Conservation (phyloP, 2,329 filamentous ascomycete genomes). For the Tolypocladium endophyticum region DNA sequence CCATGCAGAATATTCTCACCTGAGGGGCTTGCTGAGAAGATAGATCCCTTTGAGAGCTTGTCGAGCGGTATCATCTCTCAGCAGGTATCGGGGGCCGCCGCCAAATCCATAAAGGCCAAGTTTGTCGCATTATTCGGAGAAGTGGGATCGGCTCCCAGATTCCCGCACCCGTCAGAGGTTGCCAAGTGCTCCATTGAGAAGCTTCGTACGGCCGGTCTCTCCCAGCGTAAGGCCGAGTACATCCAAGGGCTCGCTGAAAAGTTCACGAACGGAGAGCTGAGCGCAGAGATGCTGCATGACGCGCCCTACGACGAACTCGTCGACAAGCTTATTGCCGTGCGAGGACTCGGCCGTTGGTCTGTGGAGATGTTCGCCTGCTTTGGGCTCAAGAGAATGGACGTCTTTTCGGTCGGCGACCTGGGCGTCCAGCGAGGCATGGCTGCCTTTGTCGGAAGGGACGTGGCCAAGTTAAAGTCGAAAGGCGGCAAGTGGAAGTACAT, state of each 20-base stretch:
- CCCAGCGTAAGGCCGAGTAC: conserved; percentile 93
- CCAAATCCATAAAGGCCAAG: conserved; percentile 76
- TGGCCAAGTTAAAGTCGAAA: conserved; percentile 69
- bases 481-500: conserved; percentile 98
- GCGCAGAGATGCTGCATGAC: conserved; percentile 61
- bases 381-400: conserved; percentile 85
- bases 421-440: conserved; percentile 95
- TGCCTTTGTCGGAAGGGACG: conserved; percentile 70
- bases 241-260: conserved; percentile 75
- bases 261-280: conserved; percentile 66
- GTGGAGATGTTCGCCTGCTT: conserved; percentile 99
- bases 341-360: conserved; percentile 81
- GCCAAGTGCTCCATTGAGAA: conserved; percentile 49
- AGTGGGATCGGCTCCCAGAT: conserved; percentile 29
- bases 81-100: conserved; percentile 89
- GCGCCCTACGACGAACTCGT: conserved; percentile 82
- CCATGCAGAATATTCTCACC: conserved; percentile 72
- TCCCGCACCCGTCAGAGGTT: conserved; percentile 71
- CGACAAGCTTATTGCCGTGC: conserved; percentile 70
- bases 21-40: conserved; percentile 68
- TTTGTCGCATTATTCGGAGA: conserved; percentile 64
- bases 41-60: conserved; percentile 81
- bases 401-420: conserved; percentile 85
- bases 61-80: conserved; percentile 87
- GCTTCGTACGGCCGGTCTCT: conserved; percentile 78